Conservation (phyloP, 345 rosid genomes). For the Syzygium oleosum region DNA sequence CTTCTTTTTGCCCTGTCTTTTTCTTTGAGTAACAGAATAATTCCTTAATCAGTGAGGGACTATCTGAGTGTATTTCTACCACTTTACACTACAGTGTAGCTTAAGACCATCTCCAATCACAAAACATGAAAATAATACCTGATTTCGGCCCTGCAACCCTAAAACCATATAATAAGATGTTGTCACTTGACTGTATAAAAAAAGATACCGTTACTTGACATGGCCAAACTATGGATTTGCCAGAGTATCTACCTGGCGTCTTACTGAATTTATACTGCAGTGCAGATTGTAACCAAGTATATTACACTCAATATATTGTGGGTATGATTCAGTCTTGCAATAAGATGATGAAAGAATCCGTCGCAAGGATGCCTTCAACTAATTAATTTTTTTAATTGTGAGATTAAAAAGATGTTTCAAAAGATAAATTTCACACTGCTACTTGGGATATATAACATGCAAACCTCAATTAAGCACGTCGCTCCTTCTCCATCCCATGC, state of each 20-base stretch:
- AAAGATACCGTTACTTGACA: not conserved
- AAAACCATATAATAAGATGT: not conserved
- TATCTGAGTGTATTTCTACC: not conserved
- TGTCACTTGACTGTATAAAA: not conserved
- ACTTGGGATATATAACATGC: not conserved
- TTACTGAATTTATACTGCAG: not conserved
- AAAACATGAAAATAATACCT: not conserved
- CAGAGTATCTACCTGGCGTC: not conserved
- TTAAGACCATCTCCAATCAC: not conserved
- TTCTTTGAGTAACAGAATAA: not conserved
- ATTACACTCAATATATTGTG: not conserved
- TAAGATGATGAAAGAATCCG: not conserved
- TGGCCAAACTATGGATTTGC: not conserved
- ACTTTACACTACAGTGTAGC: not conserved
- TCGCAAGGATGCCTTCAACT: not conserved
- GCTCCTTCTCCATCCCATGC: constrained; percentile 99
- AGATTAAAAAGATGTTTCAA: not conserved
- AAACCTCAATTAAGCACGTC: constrained; percentile 89
- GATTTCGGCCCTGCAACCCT: not conserved
- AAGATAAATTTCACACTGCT: not conserved
- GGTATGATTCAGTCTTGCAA: not conserved
- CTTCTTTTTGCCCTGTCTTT: not conserved
- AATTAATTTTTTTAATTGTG: not conserved
- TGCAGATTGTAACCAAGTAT: not conserved
- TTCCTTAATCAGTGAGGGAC: not conserved